A percentile compares a stretch with the other conserved stretches of the same genome.
These are phyloP conservation scores for Candolleomyces efflorescens DNA, from an alignment of 768 basidiomycete species.

Conservation along the genomic window DNA sequence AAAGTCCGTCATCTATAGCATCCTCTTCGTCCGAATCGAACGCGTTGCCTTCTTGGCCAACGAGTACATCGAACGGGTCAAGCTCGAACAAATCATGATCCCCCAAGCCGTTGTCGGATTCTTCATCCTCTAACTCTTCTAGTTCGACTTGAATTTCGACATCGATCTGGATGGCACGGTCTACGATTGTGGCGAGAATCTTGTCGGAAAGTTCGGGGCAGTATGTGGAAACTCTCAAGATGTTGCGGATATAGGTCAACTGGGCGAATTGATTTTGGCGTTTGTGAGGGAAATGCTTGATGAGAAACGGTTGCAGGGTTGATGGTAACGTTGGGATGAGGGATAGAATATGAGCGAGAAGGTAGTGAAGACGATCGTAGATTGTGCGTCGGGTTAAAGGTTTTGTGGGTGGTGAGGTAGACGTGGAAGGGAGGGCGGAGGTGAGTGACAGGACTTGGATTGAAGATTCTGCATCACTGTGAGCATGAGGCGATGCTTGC, in stretches of 20 bases:
- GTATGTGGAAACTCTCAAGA: constrained; percentile 77
- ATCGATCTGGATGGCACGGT: constrained; percentile 94
- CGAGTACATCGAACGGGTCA: constrained; percentile 81
- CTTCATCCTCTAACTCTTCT: constrained; percentile 81
- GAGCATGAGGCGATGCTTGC: not conserved
- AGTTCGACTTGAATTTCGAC: constrained; percentile 97
- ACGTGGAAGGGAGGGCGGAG: constrained; percentile 54
- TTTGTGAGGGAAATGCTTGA: constrained; percentile 90
- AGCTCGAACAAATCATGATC: constrained; percentile 63
- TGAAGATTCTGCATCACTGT: constrained; percentile 55
- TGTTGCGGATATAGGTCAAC: constrained; percentile 86
- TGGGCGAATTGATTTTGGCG: constrained; percentile 77
- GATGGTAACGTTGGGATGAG: constrained; percentile 91
- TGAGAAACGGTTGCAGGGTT: constrained; percentile 79
- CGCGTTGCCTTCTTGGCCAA: constrained; percentile 70
- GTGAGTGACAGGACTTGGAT: constrained; percentile 55
- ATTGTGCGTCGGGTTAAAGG: constrained; percentile 79
- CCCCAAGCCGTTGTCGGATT: constrained; percentile 35
- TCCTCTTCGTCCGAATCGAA: constrained; percentile 20
- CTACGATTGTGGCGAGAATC: constrained; percentile 82
- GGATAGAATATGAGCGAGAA: constrained; percentile 82
- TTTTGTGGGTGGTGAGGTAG: constrained; percentile 22
- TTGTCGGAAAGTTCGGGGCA: constrained; percentile 85
- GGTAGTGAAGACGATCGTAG: constrained; percentile 82
- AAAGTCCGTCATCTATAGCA: constrained; percentile 52